Evolutionary conservation across 129 eudicot genomes (phyloP).

Genomic region (Lonicera japonica): DNA sequence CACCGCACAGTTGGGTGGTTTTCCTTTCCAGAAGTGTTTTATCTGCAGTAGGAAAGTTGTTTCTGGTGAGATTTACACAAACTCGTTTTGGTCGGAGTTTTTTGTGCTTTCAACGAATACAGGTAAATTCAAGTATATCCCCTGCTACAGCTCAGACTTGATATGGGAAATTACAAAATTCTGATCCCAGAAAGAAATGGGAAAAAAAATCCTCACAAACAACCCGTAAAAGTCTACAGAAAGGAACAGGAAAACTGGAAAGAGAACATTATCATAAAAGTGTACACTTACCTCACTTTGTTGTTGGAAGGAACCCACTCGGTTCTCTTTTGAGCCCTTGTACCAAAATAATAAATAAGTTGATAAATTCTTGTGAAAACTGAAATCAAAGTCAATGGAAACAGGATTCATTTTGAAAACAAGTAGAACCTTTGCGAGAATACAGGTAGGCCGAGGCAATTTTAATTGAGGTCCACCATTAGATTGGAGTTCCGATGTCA

Average conservation of each 20-base stretch:
- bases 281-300: conserved; percentile 40
- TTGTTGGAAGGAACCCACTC: conserved; percentile 48
- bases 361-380: conserved; percentile 10
- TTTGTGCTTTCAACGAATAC: no score
- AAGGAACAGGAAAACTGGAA: conserved; percentile 6
- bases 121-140: no score
- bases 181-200: no score
- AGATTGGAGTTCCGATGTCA: conserved; percentile 48
- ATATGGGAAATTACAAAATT: no score
- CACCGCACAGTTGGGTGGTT: conserved; percentile 10
- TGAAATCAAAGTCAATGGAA: background rate
- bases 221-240: background rate
- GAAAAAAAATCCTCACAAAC: background rate
- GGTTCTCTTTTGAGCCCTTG: conserved; percentile 88
- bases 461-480: conserved; percentile 31
- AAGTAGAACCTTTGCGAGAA: conserved; percentile 45
- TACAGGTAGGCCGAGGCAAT: conserved; percentile 27
- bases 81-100: background rate
- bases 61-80: background rate
- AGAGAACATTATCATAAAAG: background rate
- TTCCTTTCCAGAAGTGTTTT: conserved; percentile 18
- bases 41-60: conserved; percentile 11
- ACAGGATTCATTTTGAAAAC: background rate
- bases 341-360: conserved; percentile 34
- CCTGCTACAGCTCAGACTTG: no score